Conservation (phyloP, 768 basidiomycete genomes). For the Leucosporidium creatinivorum region DNA sequence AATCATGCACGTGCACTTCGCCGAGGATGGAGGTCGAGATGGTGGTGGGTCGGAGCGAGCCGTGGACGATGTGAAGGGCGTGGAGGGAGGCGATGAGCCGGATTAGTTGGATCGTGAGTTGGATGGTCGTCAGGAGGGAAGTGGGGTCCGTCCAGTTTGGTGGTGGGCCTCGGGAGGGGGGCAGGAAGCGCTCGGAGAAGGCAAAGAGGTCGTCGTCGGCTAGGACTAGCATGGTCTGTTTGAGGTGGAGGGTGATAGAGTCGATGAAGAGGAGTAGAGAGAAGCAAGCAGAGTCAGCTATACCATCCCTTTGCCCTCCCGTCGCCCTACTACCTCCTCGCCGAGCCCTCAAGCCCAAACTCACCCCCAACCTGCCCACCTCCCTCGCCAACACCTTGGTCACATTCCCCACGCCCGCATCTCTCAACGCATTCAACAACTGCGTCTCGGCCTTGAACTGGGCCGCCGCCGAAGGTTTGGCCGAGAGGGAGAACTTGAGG, state of each 20-base stretch:
- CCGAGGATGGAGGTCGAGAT: slow-evolving; percentile 11
- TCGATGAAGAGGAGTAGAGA: too few species aligned
- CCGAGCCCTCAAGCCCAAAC: background rate
- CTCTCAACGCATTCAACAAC: slow-evolving; percentile 7
- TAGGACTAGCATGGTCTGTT: slow-evolving; percentile 22
- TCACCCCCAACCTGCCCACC: slow-evolving; percentile 18
- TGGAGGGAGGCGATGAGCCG: slow-evolving; percentile 21
- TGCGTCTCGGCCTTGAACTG: slow-evolving; percentile 25
- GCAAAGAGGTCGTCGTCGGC: slow-evolving; percentile 10
- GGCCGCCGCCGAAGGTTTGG: slow-evolving; percentile 14
- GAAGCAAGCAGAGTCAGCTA: background rate
- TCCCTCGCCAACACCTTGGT: slow-evolving; percentile 18
- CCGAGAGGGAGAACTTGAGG: slow-evolving; percentile 23
- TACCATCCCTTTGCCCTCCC: background rate
- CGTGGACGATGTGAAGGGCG: slow-evolving; percentile 23
- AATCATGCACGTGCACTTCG: slow-evolving; percentile 30
- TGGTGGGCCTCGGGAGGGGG: background rate
- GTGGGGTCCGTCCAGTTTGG: slow-evolving; percentile 16
- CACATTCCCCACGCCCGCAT: slow-evolving; percentile 15
- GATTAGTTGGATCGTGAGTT: slow-evolving; percentile 18
- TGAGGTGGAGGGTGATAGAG: too few species aligned
- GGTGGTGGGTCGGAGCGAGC: slow-evolving; percentile 27
- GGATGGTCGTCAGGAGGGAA: slow-evolving; percentile 8
- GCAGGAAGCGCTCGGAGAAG: slow-evolving; percentile 11
- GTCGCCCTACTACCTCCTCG: background rate